These are phyloP conservation scores for Candida sonorensis DNA, from an alignment of 805 yeast species.

Conservation along the genomic window DNA sequence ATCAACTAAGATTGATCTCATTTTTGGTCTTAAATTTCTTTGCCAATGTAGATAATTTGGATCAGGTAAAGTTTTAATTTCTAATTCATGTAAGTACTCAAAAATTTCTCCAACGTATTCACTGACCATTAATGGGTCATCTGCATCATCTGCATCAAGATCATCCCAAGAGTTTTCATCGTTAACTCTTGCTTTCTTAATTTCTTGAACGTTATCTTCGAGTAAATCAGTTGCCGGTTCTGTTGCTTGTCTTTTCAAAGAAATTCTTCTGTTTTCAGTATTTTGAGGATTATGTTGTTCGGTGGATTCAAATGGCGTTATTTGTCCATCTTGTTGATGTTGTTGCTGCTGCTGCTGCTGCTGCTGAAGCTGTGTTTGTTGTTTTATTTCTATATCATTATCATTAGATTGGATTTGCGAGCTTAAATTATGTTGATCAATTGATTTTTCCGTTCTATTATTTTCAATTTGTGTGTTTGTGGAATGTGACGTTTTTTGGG, in stretches of 20 bases:
- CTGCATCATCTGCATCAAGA: constrained; percentile 60
- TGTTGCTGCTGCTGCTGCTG: background rate
- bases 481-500: no score
- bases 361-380: constrained; percentile 2
- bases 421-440: no score
- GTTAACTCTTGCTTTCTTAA: constrained; percentile 30
- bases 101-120: constrained; percentile 89
- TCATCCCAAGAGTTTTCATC: constrained; percentile 56
- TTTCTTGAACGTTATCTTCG: constrained; percentile 20
- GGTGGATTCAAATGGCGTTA: constrained; percentile 12
- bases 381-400: no score
- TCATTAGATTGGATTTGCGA: no score
- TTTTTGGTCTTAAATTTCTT: constrained; percentile 64
- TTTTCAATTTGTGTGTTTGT: no score
- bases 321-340: constrained; percentile 2
- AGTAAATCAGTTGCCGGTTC: constrained; percentile 40
- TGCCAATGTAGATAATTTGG: constrained; percentile 61
- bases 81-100: constrained; percentile 67
- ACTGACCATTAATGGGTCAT: constrained; percentile 82
- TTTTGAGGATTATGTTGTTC: no score
- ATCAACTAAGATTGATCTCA: constrained; percentile 85
- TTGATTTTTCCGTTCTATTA: no score
- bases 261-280: constrained; percentile 26
- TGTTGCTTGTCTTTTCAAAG: constrained; percentile 48
- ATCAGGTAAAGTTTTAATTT: constrained; percentile 66